Conservation (phyloP, 23 red algal genomes). For the Pyropia yezoensis region DNA sequence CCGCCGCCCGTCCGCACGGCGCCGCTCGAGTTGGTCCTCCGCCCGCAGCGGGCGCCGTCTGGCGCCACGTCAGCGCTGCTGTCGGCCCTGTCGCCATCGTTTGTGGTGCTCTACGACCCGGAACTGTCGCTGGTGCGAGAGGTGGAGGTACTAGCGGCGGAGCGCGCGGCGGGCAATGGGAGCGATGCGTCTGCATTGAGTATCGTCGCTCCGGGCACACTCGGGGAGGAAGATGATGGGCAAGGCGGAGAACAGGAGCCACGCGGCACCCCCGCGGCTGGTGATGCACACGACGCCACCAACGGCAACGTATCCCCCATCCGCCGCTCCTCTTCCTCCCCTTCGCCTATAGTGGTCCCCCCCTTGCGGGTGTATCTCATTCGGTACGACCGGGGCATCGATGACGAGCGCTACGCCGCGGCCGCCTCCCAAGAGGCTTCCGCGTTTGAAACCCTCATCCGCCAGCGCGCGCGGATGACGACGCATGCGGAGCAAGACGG, state of each 20-base stretch:
- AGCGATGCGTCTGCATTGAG: no score
- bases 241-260: no score
- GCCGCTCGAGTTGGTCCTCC: no score
- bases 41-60: no score
- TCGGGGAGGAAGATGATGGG: no score
- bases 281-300: background rate
- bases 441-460: constrained; percentile 87
- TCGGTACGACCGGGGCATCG: constrained; percentile 61
- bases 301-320: constrained; percentile 1
- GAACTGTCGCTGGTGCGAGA: constrained; percentile 56
- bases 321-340: no score
- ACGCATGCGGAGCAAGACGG: constrained; percentile 65
- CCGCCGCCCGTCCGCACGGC: no score
- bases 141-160: constrained; percentile 73
- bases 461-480: constrained; percentile 78
- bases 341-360: no score
- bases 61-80: no score
- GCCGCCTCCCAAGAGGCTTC: constrained; percentile 25
- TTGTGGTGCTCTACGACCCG: constrained; percentile 85
- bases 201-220: no score
- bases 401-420: constrained; percentile 58
- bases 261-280: no score
- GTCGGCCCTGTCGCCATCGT: constrained; percentile 24
- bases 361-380: constrained; percentile 71
- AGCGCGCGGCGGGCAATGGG: no score